Evolutionary conservation across 1,284 basidiomycete genomes (phyloP).

Genomic region (Austroboletus niveus): DNA sequence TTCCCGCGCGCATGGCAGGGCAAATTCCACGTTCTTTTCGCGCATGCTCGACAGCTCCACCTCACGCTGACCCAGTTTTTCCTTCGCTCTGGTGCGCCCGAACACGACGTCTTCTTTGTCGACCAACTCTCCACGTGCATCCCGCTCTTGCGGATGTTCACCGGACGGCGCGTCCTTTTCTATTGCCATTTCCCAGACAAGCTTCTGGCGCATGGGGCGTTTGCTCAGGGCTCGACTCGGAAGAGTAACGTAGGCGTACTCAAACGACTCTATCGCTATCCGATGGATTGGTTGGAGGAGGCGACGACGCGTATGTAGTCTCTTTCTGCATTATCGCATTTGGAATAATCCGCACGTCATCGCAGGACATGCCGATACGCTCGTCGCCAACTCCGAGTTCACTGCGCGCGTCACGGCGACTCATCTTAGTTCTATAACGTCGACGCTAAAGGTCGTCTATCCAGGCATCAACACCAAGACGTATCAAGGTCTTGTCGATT

Average conservation of each 20-base stretch:
- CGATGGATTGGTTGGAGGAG: constrained; percentile 92
- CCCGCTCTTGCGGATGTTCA: constrained; percentile 73
- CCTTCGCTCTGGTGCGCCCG: constrained; percentile 42
- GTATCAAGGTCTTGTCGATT: constrained; percentile 51
- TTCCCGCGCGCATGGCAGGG: constrained; percentile 78
- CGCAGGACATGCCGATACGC: constrained; percentile 81
- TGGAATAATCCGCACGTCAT: constrained; percentile 2
- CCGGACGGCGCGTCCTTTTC: constrained; percentile 82
- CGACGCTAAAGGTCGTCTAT: constrained; percentile 78
- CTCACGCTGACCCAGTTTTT: constrained; percentile 58
- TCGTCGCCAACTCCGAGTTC: constrained; percentile 92
- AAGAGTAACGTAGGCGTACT: constrained; percentile 48
- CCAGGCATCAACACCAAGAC: constrained; percentile 85
- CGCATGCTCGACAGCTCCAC: constrained; percentile 86
- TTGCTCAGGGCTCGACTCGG: constrained; percentile 50
- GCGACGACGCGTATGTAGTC: constrained; percentile 75
- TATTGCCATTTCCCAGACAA: constrained; percentile 99
- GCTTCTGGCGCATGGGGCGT: constrained; percentile 78
- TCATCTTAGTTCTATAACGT: constrained; percentile 71
- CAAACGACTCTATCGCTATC: constrained; percentile 79
- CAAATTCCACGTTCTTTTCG: constrained; percentile 85
- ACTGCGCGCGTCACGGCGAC: constrained; percentile 78
- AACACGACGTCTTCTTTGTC: constrained; percentile 88
- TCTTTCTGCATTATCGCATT: background rate
- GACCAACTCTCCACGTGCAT: constrained; percentile 94